Evolutionary conservation across 768 basidiomycete genomes (phyloP).

Genomic region (Tulasnella sp.): DNA sequence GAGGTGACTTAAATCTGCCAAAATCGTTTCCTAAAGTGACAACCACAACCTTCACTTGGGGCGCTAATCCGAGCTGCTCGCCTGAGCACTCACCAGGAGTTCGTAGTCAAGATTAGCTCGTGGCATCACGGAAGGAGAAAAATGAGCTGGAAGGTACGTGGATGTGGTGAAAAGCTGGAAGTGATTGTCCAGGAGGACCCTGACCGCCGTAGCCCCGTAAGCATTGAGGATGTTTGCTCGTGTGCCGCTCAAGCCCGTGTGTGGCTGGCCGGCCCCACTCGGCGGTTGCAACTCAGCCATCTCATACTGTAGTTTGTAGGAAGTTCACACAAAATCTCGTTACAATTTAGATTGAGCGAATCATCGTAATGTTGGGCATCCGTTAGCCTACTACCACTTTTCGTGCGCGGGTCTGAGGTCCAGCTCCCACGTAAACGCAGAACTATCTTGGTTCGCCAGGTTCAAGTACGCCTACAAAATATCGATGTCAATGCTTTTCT

Average conservation of each 20-base stretch:
- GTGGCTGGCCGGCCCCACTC: background rate
- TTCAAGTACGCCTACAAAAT: conserved; percentile 8
- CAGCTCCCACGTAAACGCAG: conserved; percentile 26
- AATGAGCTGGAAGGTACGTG: background rate
- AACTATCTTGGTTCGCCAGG: conserved; percentile 23
- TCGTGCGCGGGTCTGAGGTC: conserved; percentile 24
- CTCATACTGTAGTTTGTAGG: no score
- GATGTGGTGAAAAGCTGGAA: background rate
- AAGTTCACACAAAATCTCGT: no score
- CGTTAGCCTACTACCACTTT: conserved; percentile 22
- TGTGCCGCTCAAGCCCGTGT: background rate
- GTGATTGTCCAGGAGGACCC: background rate
- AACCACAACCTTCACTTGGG: background rate
- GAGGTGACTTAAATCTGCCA: background rate
- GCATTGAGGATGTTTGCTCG: background rate
- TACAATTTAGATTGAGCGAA: no score
- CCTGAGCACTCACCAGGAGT: background rate
- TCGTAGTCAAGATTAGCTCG: background rate
- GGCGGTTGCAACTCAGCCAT: no score
- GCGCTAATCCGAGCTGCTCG: background rate
- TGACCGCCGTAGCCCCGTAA: background rate
- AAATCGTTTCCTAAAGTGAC: background rate
- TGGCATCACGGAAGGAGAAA: background rate
- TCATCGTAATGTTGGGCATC: no score
- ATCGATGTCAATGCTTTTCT: background rate